phyloP scores from a whole-genome alignment of 1,284 basidiomycete species.

The Cryptococcus amylolentus region DNA sequence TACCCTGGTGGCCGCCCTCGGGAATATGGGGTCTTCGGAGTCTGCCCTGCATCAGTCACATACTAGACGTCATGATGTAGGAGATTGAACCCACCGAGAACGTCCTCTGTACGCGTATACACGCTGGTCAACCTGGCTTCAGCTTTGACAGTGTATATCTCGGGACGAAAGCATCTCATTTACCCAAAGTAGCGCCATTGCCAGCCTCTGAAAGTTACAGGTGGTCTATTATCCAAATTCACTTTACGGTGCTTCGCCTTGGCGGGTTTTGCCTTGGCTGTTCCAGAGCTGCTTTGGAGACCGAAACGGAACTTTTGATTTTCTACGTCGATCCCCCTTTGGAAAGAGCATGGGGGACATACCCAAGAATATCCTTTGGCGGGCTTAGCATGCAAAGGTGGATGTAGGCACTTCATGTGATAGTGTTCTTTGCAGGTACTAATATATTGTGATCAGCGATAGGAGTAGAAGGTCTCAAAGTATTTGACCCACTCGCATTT shows the following conservation, averaged over 20 bases:
- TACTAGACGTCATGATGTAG: not conserved
- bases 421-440: slow-evolving; percentile 84
- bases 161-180: slow-evolving; percentile 36
- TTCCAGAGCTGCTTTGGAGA: not conserved
- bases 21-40: slow-evolving; percentile 91
- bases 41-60: slow-evolving; percentile 55
- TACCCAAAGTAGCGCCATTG: slow-evolving; percentile 95
- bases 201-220: slow-evolving; percentile 67
- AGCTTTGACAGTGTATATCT: slow-evolving; percentile 4
- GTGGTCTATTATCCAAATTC: slow-evolving; percentile 59
- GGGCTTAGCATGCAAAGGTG: slow-evolving; percentile 90
- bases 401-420: slow-evolving; percentile 91
- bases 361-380: slow-evolving; percentile 98
- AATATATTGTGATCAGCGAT: not conserved
- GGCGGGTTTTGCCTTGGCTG: slow-evolving; percentile 48
- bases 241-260: slow-evolving; percentile 65
- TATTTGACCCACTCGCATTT: slow-evolving; percentile 65
- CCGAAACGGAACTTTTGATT: slow-evolving; percentile 58
- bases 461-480: not conserved
- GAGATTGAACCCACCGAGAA: slow-evolving; percentile 60
- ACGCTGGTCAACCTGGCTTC: slow-evolving; percentile 54
- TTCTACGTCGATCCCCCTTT: slow-evolving; percentile 77
- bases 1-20: slow-evolving; percentile 78
- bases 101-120: slow-evolving; percentile 86
- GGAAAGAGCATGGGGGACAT: slow-evolving; percentile 84